Conservation (phyloP, 2,329 filamentous ascomycete genomes). For the Colletotrichum sp. region DNA sequence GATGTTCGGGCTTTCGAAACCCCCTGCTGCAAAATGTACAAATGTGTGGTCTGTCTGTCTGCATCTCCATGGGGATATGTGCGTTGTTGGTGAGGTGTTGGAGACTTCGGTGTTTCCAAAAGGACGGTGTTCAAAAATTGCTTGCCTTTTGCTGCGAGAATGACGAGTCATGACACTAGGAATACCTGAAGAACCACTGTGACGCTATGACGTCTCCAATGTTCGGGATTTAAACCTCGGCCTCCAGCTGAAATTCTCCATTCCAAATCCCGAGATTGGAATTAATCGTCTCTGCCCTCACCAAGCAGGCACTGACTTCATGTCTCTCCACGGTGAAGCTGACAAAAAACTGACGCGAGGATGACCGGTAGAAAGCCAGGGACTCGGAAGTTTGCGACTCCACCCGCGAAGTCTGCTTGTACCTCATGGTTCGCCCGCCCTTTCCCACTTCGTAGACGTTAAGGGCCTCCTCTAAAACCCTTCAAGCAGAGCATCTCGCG, state of each 20-base stretch:
- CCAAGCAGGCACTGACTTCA: neutral
- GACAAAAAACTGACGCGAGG: neutral
- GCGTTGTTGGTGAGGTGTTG: neutral
- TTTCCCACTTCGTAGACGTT: neutral
- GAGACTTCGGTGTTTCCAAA: neutral
- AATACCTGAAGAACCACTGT: neutral
- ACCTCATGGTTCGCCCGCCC: neutral
- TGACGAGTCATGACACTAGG: neutral
- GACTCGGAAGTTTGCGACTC: neutral
- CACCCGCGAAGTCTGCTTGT: neutral
- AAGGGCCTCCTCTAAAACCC: neutral
- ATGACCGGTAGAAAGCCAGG: neutral
- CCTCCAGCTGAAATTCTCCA: neutral
- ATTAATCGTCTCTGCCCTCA: neutral
- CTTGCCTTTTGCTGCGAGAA: neutral
- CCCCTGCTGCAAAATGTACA: neutral
- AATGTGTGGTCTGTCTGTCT: neutral
- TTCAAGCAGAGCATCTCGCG: neutral
- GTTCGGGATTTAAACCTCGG: neutral
- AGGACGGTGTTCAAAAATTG: neutral
- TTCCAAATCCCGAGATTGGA: neutral
- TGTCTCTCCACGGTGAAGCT: neutral
- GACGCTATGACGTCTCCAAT: neutral
- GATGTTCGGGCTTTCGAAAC: neutral
- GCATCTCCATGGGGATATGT: neutral